phyloP scores from a whole-genome alignment of 1,139 yeast genomes.

The Saccharomyces pastorianus region DNA sequence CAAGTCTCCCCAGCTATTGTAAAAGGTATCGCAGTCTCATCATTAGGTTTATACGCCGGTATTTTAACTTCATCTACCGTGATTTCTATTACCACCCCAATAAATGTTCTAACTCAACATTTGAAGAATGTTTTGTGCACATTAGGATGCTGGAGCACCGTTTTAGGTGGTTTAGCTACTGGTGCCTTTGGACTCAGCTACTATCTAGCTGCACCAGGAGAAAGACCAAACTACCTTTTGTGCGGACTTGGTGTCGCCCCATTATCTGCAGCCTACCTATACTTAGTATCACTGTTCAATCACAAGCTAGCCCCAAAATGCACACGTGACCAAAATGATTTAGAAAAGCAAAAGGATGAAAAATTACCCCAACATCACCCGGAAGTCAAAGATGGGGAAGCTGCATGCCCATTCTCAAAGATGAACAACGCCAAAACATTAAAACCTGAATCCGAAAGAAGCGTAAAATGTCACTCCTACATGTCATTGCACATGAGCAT shows the following conservation, averaged over 20 bases:
- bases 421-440: neutral
- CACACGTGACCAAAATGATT: constrained; percentile 1
- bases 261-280: constrained; percentile 13
- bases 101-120: constrained; percentile 22
- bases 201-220: constrained; percentile 24
- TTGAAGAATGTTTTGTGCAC: constrained; percentile 20
- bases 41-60: constrained; percentile 91
- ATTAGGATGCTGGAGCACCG: constrained; percentile 20
- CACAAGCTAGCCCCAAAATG: constrained; percentile 2
- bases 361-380: constrained; percentile 2
- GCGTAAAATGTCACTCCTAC: constrained; percentile 10
- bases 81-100: constrained; percentile 34
- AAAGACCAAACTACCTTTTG: constrained; percentile 24
- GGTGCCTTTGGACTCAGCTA: constrained; percentile 29
- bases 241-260: constrained; percentile 14
- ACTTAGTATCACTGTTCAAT: constrained; percentile 6
- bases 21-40: constrained; percentile 59
- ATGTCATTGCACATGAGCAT: constrained; percentile 11
- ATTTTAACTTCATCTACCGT: constrained; percentile 77
- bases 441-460: constrained; percentile 6
- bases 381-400: constrained; percentile 1
- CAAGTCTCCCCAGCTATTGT: constrained; percentile 17
- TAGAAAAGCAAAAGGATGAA: neutral
- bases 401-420: constrained; percentile 8
- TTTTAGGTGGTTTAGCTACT: constrained; percentile 25